These are phyloP conservation scores for Macadamia tetraphylla DNA, from an alignment of 164 flowering plant species.

Conservation along the genomic window DNA sequence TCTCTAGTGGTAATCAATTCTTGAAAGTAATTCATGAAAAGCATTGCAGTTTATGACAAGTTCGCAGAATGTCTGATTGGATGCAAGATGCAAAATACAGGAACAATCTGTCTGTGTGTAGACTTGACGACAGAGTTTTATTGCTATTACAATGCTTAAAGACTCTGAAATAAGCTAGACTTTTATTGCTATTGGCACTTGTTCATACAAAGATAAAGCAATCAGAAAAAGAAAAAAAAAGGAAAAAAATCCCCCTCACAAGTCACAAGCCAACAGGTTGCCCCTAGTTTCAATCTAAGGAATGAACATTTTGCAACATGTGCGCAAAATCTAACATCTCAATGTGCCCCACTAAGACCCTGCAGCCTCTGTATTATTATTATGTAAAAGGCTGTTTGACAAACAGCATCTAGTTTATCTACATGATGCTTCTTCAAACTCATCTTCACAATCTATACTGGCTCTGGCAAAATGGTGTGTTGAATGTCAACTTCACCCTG, in stretches of 20 bases:
- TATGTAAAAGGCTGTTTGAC: neutral
- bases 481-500: conserved; percentile 22
- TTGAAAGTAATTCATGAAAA: no score
- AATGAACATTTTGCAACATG: conserved; percentile 8
- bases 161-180: no score
- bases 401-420: conserved; percentile 9
- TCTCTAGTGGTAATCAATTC: no score
- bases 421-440: conserved; percentile 10
- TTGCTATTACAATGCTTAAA: no score
- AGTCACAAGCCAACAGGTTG: conserved; percentile 14
- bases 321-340: conserved; percentile 13
- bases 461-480: conserved; percentile 18
- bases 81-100: no score
- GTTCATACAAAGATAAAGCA: no score
- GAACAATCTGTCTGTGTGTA: no score
- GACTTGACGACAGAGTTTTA: no score
- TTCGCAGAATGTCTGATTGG: no score
- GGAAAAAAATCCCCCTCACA: neutral
- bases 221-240: no score
- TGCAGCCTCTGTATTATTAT: neutral
- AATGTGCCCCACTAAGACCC: conserved; percentile 4
- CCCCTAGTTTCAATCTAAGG: neutral
- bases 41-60: no score
- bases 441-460: conserved; percentile 16
- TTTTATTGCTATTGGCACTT: no score